Evolutionary conservation across 176 grass and related monocot genomes (phyloP).

Genomic region (Avena sativa): DNA sequence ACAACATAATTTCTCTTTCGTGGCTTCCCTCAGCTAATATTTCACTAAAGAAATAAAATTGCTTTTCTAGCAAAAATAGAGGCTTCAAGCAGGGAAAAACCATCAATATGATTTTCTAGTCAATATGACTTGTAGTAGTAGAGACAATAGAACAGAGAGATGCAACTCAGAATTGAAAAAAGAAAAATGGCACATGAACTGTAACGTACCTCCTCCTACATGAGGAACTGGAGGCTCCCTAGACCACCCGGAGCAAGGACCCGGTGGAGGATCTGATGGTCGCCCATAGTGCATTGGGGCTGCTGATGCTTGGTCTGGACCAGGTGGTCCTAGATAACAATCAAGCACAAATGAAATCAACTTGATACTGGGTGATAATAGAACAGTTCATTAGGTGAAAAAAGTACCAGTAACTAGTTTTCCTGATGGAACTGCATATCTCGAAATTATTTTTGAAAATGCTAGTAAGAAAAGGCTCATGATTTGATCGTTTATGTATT

Average conservation of each 20-base stretch:
- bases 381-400: slow-evolving; percentile 3
- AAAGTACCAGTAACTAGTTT: not conserved
- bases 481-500: not conserved
- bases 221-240: slow-evolving; percentile 64
- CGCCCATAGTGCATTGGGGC: slow-evolving; percentile 60
- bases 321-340: slow-evolving; percentile 45
- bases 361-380: slow-evolving; percentile 3
- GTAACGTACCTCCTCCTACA: slow-evolving; percentile 60
- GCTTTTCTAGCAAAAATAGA: not conserved
- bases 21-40: not conserved
- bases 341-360: slow-evolving; percentile 40
- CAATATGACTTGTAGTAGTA: slow-evolving; percentile 19
- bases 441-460: slow-evolving; percentile 7
- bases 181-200: not conserved
- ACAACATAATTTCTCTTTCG: not conserved
- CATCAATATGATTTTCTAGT: not conserved
- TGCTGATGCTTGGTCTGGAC: slow-evolving; percentile 57
- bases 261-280: slow-evolving; percentile 59
- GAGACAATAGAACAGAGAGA: not conserved
- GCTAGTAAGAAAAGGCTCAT: not conserved
- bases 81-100: slow-evolving; percentile 7
- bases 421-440: not conserved
- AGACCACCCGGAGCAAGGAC: slow-evolving; percentile 71
- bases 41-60: not conserved
- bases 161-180: slow-evolving; percentile 9